Base-by-base conservation (phyloP, 768 basidiomycete species). In the Kwoniella sp. region DNA sequence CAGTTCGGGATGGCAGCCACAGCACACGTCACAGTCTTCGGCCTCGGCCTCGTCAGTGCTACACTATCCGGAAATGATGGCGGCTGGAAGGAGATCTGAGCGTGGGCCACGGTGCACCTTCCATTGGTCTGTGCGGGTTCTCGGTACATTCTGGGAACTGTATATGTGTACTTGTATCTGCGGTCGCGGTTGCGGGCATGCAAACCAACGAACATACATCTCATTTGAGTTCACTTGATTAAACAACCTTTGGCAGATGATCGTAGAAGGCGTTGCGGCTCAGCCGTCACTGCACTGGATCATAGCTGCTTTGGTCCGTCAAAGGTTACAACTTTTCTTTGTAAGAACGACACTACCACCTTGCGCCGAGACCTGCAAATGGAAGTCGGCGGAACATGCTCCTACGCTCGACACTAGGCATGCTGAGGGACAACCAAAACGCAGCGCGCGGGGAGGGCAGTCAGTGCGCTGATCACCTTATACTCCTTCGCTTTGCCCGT, bases 1-100 rank as follows among this genome's bases (percentile, higher is more conserved):
- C 60, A 80, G 79, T 80, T 80, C 59, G 79, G 79, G 13, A 80
- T 80, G 76, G 77, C 79, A 13, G 77, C 77, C 50, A 73, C 76
- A 5, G 79, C 79, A 5, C 79, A 80, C 66, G 55, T 79, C 20
- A 80, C 77, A 4, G 79, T 80, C 1, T 80, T 80, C 55, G 74
- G 76, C 13, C 52, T 80, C n/a, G 79, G 79, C 38, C 71, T 80
- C 7, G 79, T 80, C 56, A 76, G 74, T 54, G 69, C 76, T 1
- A 62, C 73, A 53, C 70, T 80, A 2, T 71, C 74, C 1, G 69
- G 73, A 9, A 68, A 77, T 31, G 77, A 80, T 41, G 71, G 73
- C 12, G 79, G 79, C n/a, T 80, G 79, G 79, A 76, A 80, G 68
- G 79, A 80, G 70, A 80, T 80, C 37, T 80, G 45, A 50, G 2